A percentile compares a stretch with the other conserved stretches of the same genome.
phyloP scores from a whole-genome alignment of 352 stramenopile species.

The Stramenopiles sp. region DNA sequence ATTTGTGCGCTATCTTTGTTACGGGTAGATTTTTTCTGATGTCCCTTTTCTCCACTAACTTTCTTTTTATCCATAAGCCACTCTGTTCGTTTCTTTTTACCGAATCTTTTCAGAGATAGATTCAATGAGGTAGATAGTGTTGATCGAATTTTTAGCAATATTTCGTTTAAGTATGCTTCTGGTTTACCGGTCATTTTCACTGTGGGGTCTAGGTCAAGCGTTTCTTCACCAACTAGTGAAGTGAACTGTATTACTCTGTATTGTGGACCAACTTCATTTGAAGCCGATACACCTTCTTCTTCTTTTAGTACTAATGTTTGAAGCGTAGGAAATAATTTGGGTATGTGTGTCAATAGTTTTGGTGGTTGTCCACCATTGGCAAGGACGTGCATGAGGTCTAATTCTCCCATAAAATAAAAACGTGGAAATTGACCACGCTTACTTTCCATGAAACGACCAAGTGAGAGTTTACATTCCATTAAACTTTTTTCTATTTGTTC shows the following conservation, averaged over 20 bases:
- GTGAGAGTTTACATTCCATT: constrained; percentile 60
- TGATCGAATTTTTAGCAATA: constrained; percentile 58
- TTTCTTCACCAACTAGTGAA: constrained; percentile 58
- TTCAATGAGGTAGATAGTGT: constrained; percentile 23
- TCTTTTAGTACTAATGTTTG: constrained; percentile 44
- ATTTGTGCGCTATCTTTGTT: constrained; percentile 79
- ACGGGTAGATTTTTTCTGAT: no score
- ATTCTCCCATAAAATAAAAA: constrained; percentile 72
- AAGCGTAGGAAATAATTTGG: constrained; percentile 69
- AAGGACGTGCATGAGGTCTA: constrained; percentile 65
- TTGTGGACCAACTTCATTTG: no score
- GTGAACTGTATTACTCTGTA: no score
- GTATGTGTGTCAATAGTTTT: constrained; percentile 66
- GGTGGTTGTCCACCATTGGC: constrained; percentile 63
- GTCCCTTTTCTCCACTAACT: constrained; percentile 24
- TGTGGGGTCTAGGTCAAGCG: constrained; percentile 50
- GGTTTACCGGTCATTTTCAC: constrained; percentile 68
- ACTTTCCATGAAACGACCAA: constrained; percentile 71
- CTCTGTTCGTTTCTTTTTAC: constrained; percentile 44
- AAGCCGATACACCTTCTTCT: constrained; percentile 25
- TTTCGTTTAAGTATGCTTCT: constrained; percentile 78
- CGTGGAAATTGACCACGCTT: constrained; percentile 60
- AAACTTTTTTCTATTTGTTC: constrained; percentile 57
- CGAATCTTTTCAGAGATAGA: constrained; percentile 10
- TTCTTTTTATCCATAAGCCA: constrained; percentile 72